Percentiles rank a stretch among this genome's conserved stretches.
These are phyloP conservation scores for Carex myosuroides DNA, from an alignment of 176 grass and related monocot genomes.

Conservation along the genomic window DNA sequence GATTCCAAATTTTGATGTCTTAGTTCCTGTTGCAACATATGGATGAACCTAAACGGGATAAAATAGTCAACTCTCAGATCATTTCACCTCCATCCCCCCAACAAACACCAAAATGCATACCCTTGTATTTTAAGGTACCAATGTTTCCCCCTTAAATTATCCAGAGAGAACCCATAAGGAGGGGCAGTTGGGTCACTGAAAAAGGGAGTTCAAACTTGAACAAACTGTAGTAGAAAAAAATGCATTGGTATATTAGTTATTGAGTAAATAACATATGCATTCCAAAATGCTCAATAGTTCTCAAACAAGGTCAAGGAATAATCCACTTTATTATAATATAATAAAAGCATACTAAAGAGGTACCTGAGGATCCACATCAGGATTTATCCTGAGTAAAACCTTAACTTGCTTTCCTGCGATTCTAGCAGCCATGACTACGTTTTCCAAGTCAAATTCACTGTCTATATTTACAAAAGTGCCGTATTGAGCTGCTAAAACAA, in stretches of 20 bases:
- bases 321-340: constrained; percentile 5
- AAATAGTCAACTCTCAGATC: not conserved
- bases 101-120: not conserved
- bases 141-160: not conserved
- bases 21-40: constrained; percentile 97
- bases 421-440: constrained; percentile 73
- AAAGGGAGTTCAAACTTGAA: not conserved
- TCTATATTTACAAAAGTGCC: constrained; percentile 94
- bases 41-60: constrained; percentile 66
- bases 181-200: not conserved
- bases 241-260: not conserved
- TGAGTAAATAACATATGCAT: not conserved
- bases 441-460: constrained; percentile 96
- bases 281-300: constrained; percentile 1
- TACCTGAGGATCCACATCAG: constrained; percentile 98
- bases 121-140: not conserved
- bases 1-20: constrained; percentile 97
- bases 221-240: not conserved
- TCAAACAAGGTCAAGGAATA: constrained; percentile 19
- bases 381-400: constrained; percentile 95
- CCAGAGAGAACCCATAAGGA: not conserved
- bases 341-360: not conserved
- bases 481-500: constrained; percentile 77
- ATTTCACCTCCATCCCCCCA: not conserved
- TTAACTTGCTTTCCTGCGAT: constrained; percentile 65